phyloP scores from a whole-genome alignment of 2,329 filamentous ascomycete genomes.

The Aspergillus melleus region DNA sequence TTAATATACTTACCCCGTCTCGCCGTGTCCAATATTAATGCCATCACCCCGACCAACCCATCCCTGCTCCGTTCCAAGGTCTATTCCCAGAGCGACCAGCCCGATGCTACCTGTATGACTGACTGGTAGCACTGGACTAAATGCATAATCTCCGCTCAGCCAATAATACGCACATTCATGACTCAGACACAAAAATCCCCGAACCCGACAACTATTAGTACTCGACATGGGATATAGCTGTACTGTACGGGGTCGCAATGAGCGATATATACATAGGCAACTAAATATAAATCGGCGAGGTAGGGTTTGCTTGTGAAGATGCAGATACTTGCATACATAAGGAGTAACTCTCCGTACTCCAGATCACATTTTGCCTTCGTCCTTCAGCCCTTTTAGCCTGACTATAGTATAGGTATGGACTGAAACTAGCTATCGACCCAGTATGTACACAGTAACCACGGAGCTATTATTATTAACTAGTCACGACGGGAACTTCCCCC shows the following conservation, averaged over 20 bases:
- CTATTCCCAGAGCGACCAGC: too few species aligned
- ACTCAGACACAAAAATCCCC: background rate
- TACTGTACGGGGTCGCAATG: background rate
- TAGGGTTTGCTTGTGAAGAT: background rate
- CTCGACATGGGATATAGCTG: background rate
- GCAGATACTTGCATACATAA: background rate
- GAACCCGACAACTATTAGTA: background rate
- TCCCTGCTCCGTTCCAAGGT: too few species aligned
- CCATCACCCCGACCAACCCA: too few species aligned
- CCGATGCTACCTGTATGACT: background rate
- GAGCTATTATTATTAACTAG: too few species aligned
- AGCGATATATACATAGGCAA: background rate
- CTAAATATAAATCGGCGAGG: too few species aligned
- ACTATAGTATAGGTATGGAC: too few species aligned
- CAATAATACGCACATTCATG: background rate
- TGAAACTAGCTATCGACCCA: too few species aligned
- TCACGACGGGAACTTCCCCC: background rate
- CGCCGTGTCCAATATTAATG: too few species aligned
- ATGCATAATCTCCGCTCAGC: background rate
- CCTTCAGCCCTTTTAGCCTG: too few species aligned
- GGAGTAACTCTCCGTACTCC: background rate
- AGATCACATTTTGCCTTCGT: too few species aligned
- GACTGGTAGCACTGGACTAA: background rate
- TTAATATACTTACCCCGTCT: too few species aligned
- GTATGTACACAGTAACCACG: too few species aligned